These are phyloP conservation scores for Schizochytrium sp. DNA, from an alignment of 108 stramenopile genomes.

Conservation along the genomic window DNA sequence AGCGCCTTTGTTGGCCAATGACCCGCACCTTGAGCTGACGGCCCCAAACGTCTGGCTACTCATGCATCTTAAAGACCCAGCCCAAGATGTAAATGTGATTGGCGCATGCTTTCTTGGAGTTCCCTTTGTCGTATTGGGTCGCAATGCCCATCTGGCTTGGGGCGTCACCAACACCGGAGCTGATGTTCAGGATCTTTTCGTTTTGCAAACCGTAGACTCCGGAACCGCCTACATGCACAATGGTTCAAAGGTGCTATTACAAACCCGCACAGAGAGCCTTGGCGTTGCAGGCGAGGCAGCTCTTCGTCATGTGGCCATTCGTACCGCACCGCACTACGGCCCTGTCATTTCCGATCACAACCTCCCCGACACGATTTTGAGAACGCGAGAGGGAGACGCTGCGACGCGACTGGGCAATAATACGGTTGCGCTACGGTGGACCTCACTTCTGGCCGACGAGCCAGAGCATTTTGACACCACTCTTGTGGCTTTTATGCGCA, in stretches of 20 bases:
- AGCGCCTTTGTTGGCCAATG: slow-evolving; percentile 11
- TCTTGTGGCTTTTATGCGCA: neutral
- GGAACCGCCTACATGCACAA: neutral
- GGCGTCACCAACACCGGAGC: slow-evolving; percentile 25
- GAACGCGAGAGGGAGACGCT: neutral
- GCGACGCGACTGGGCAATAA: neutral
- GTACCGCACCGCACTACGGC: slow-evolving; percentile 8
- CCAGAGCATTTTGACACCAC: slow-evolving; percentile 15
- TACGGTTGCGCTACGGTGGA: slow-evolving; percentile 15
- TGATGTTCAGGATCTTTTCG: slow-evolving; percentile 23
- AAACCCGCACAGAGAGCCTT: neutral
- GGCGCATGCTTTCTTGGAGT: slow-evolving; percentile 10
- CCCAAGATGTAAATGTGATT: neutral
- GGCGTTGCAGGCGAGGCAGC: neutral
- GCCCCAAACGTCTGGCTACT: slow-evolving; percentile 20
- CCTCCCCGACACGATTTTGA: neutral
- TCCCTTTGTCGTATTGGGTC: slow-evolving; percentile 17
- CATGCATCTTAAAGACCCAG: neutral
- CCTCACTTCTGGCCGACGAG: neutral
- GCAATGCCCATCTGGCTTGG: slow-evolving; percentile 16
- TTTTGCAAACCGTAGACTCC: neutral
- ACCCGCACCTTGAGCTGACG: slow-evolving; percentile 15
- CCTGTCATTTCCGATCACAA: neutral
- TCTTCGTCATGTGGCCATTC: neutral
- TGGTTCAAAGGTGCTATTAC: neutral